Conservation (phyloP, 2,329 filamentous ascomycete species). For the Talaromyces atroroseus region DNA sequence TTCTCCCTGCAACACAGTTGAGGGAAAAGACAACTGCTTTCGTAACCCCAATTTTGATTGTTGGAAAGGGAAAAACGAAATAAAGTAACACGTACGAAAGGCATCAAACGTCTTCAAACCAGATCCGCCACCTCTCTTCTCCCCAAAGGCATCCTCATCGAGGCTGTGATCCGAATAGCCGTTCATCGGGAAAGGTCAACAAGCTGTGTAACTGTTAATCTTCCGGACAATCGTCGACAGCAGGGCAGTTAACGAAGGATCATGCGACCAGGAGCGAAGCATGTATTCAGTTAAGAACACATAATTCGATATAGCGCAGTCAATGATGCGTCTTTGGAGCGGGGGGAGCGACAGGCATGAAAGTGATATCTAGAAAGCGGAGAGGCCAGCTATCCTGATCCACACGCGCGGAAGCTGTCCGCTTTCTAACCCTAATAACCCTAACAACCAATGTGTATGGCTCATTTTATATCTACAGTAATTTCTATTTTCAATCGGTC, state of each 20-base stretch:
- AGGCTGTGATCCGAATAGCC: constrained; percentile 66
- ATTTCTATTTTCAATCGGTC: too few relatives aligned
- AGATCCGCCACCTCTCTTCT: constrained; percentile 54
- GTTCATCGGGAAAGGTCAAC: constrained; percentile 57
- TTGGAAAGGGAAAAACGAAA: background rate
- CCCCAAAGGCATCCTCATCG: constrained; percentile 74
- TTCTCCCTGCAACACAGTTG: background rate
- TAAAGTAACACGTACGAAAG: constrained; percentile 66
- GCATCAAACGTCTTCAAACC: constrained; percentile 83
- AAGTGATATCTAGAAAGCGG: constrained; percentile 7
- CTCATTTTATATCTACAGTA: too few relatives aligned
- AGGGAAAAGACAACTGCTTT: background rate
- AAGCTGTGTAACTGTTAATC: background rate
- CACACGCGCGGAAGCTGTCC: background rate
- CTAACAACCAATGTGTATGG: background rate
- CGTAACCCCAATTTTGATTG: background rate
- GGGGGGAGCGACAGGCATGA: background rate
- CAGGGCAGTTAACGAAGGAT: constrained; percentile 12
- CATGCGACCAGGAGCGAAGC: constrained; percentile 21
- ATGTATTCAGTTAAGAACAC: constrained; percentile 8
- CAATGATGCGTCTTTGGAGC: background rate
- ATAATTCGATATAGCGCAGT: background rate
- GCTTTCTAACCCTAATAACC: background rate
- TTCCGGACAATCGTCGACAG: constrained; percentile 11
- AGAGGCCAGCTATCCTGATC: constrained; percentile 16